phyloP scores from a whole-genome alignment of 2,329 filamentous ascomycete genomes.

The Sordariomycetes sp. region DNA sequence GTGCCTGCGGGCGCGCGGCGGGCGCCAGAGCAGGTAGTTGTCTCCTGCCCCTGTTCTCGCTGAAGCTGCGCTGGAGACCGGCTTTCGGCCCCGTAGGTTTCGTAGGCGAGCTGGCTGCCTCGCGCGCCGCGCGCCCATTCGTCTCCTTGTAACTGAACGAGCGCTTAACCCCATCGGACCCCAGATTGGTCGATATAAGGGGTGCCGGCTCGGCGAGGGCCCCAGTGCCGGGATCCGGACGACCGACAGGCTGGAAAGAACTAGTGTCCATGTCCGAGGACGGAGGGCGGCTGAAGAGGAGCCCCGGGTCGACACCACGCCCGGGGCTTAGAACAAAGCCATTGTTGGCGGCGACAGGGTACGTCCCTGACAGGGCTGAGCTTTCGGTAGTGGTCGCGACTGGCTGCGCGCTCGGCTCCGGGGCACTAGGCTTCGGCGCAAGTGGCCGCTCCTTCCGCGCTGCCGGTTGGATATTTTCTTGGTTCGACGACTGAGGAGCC shows the following conservation, averaged over 20 bases:
- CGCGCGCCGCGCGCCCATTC: conserved; percentile 28
- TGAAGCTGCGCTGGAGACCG: conserved; percentile 42
- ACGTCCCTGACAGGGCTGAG: conserved; percentile 23
- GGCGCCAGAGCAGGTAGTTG: conserved; percentile 37
- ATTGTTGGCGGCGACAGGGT: conserved; percentile 26
- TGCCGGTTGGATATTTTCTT: conserved; percentile 23
- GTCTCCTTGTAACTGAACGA: conserved; percentile 31
- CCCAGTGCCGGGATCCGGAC: neutral
- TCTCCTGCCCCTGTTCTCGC: conserved; percentile 40
- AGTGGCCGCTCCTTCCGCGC: conserved; percentile 31
- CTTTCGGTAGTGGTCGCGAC: neutral
- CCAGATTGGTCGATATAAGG: conserved; percentile 1
- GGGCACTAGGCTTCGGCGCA: conserved; percentile 37
- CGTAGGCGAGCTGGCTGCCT: conserved; percentile 36
- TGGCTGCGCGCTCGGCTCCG: conserved; percentile 8
- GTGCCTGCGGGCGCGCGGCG: conserved; percentile 21
- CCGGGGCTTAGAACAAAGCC: conserved; percentile 36
- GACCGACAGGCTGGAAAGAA: conserved; percentile 9
- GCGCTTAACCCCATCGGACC: conserved; percentile 26
- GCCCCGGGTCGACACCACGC: conserved; percentile 46
- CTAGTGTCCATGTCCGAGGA: conserved; percentile 33
- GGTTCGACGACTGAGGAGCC: conserved; percentile 15
- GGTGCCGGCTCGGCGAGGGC: conserved; percentile 5
- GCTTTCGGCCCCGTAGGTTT: conserved; percentile 33
- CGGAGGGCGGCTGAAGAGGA: conserved; percentile 43